Conservation (phyloP, 148 eudicot species). For the Dianthus caryophyllus region DNA sequence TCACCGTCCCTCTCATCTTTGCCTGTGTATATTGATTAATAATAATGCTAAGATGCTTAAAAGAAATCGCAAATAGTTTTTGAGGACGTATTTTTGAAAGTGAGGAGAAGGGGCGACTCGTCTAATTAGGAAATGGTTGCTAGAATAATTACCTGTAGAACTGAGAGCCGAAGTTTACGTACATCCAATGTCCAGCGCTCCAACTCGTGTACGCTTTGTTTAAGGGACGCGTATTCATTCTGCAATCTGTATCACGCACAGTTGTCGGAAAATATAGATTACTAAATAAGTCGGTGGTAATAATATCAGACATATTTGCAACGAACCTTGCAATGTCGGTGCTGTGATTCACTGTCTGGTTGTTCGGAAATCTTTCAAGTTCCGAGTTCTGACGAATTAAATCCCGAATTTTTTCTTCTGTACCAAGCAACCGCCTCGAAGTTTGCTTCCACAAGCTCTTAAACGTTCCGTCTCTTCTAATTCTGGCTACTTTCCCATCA, state of each 20-base stretch:
- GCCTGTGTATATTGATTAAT: slow-evolving; percentile 35
- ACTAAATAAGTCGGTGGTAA: not conserved
- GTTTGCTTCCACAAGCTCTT: slow-evolving; percentile 59
- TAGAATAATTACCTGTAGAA: slow-evolving; percentile 56
- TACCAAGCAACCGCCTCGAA: slow-evolving; percentile 55
- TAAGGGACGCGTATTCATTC: slow-evolving; percentile 80
- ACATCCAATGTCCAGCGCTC: slow-evolving; percentile 73
- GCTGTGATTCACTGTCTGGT: slow-evolving; percentile 30
- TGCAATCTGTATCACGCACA: slow-evolving; percentile 28
- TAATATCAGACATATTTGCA: not conserved
- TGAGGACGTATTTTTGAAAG: not conserved
- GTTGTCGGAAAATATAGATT: not conserved
- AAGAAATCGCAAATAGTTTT: no score
- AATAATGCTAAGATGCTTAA: no score
- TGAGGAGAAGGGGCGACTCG: slow-evolving; percentile 4
- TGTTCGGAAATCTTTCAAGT: slow-evolving; percentile 29
- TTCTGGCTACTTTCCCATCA: slow-evolving; percentile 33
- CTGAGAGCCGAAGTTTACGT: slow-evolving; percentile 66
- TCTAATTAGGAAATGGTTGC: slow-evolving; percentile 3
- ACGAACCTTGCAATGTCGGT: slow-evolving; percentile 74
- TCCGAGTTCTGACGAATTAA: slow-evolving; percentile 38
- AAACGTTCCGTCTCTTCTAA: slow-evolving; percentile 54
- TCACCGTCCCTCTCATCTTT: slow-evolving; percentile 36
- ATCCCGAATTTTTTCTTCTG: slow-evolving; percentile 31
- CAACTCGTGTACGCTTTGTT: slow-evolving; percentile 76